These are phyloP conservation scores for Rhizophora mangle DNA, from an alignment of 345 rosid species.

Conservation along the genomic window DNA sequence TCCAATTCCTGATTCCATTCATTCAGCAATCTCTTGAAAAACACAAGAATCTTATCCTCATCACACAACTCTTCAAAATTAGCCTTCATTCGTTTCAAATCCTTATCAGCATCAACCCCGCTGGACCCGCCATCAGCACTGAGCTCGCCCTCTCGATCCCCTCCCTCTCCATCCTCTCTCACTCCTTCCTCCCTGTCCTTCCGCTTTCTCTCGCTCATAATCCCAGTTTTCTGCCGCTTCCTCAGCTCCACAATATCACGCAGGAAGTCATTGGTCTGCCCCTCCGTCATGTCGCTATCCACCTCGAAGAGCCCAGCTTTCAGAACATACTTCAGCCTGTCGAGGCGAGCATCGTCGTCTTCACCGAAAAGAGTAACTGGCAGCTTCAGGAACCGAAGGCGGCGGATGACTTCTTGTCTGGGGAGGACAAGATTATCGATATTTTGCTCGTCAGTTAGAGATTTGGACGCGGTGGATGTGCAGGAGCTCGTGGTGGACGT, in stretches of 20 bases:
- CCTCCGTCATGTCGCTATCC: constrained; percentile 87
- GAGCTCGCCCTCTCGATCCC: constrained; percentile 67
- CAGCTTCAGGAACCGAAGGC: constrained; percentile 84
- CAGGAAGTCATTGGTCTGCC: constrained; percentile 95
- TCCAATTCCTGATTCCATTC: constrained; percentile 94
- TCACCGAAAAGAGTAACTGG: constrained; percentile 95
- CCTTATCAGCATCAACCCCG: constrained; percentile 79
- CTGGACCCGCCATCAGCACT: constrained; percentile 93
- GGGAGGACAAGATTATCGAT: constrained; percentile 78
- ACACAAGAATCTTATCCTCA: constrained; percentile 91
- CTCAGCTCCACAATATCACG: constrained; percentile 87
- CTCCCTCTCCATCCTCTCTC: constrained; percentile 65
- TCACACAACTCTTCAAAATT: constrained; percentile 84
- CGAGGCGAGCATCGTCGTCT: constrained; percentile 80
- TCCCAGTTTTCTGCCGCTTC: constrained; percentile 91
- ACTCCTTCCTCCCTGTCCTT: constrained; percentile 79
- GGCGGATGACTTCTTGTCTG: constrained; percentile 83
- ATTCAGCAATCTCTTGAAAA: constrained; percentile 79
- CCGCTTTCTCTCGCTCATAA: constrained; percentile 62
- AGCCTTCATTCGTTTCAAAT: constrained; percentile 77
- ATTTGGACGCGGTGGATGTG: constrained; percentile 47
- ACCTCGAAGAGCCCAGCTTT: constrained; percentile 89
- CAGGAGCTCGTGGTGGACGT: constrained; percentile 37
- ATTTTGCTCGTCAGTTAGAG: constrained; percentile 72
- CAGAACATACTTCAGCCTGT: constrained; percentile 72